Evolutionary conservation across 805 yeast species (phyloP).

Genomic region (Yarrowia sp.): DNA sequence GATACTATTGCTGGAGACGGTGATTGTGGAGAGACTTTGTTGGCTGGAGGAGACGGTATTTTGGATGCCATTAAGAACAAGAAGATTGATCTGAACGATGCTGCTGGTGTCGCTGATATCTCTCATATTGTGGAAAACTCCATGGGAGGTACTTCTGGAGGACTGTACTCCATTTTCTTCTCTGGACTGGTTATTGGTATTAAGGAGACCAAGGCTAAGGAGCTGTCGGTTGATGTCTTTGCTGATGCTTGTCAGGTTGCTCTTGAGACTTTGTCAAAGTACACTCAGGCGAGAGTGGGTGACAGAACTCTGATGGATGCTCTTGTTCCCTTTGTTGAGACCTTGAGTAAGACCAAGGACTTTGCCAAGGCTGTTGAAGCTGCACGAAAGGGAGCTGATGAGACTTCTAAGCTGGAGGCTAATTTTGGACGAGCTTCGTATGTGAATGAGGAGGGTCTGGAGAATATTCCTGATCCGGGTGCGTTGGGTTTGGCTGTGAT

Average conservation of each 20-base stretch:
- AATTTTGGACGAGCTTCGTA: constrained; percentile 93
- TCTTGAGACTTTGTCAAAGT: constrained; percentile 69
- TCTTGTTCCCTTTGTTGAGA: constrained; percentile 77
- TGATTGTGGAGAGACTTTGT: constrained; percentile 92
- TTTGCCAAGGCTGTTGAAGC: constrained; percentile 61
- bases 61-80: constrained; percentile 50
- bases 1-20: constrained; percentile 96
- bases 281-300: constrained; percentile 85
- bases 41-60: constrained; percentile 75
- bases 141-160: constrained; percentile 99
- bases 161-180: constrained; percentile 79
- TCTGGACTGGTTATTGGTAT: constrained; percentile 68
- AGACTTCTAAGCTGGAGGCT: constrained; percentile 72
- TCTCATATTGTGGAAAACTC: constrained; percentile 81
- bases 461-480: constrained; percentile 78
- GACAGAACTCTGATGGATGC: constrained; percentile 90
- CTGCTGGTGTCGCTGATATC: constrained; percentile 62
- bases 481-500: constrained; percentile 79
- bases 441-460: constrained; percentile 54
- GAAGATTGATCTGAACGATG: constrained; percentile 29
- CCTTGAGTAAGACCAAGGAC: constrained; percentile 52
- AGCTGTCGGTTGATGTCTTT: constrained; percentile 33
- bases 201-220: constrained; percentile 33
- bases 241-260: constrained; percentile 49
- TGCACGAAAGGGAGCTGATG: constrained; percentile 70